These are phyloP conservation scores for Elymus sibiricus DNA, from an alignment of 176 grass and related monocot species.

Conservation along the genomic window DNA sequence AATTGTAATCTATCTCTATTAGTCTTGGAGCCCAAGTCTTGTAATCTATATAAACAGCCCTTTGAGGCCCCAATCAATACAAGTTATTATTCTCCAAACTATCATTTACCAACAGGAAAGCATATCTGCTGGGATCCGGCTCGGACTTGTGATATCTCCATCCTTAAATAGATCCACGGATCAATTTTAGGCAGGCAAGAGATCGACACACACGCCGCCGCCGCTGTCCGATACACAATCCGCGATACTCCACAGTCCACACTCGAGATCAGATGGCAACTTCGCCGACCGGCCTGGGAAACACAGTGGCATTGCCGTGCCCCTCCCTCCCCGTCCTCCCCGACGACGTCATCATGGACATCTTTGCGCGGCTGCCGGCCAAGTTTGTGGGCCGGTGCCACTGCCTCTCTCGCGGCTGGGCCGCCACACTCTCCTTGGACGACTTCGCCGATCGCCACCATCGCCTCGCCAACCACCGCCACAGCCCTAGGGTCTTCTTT, in stretches of 20 bases:
- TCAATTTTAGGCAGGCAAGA: not conserved
- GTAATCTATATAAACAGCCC: no score
- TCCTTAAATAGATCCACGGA: not conserved
- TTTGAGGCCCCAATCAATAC: no score
- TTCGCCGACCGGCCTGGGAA: not conserved
- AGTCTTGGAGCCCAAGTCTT: no score
- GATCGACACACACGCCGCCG: no score
- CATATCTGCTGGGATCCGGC: no score
- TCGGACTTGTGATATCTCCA: no score
- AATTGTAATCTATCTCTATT: no score
- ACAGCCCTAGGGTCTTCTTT: not conserved
- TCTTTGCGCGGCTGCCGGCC: not conserved
- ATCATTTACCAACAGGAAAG: no score
- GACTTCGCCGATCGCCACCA: not conserved
- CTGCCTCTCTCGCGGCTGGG: not conserved
- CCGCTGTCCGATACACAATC: no score
- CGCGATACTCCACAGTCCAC: no score
- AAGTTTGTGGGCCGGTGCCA: not conserved
- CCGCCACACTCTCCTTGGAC: not conserved
- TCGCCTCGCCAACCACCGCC: not conserved
- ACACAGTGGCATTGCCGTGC: not conserved
- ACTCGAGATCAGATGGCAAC: not conserved
- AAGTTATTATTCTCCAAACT: no score
- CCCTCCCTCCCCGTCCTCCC: not conserved
- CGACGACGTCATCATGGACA: not conserved